Evolutionary conservation across 345 rosid species (phyloP).

Genomic region (Cochlearia excelsa): DNA sequence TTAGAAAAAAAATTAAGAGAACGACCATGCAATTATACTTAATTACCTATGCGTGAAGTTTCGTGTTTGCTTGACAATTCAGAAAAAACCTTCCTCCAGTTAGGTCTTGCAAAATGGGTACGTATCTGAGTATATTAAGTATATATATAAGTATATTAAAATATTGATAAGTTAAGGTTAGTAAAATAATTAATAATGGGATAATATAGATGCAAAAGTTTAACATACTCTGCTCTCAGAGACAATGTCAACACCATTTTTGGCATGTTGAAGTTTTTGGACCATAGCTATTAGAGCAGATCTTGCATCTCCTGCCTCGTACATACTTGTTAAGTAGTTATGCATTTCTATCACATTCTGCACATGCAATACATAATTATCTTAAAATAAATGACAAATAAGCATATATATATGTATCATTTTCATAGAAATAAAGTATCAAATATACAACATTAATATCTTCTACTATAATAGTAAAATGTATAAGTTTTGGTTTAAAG

Average conservation of each 20-base stretch:
- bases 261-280: slow-evolving; percentile 89
- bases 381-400: neutral
- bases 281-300: slow-evolving; percentile 94
- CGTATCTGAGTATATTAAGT: slow-evolving; percentile 52
- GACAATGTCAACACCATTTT: slow-evolving; percentile 86
- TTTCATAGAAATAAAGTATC: no score
- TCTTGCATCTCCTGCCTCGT: slow-evolving; percentile 97
- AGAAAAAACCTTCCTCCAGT: slow-evolving; percentile 85
- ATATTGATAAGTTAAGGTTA: no score
- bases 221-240: slow-evolving; percentile 78
- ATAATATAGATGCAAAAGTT: neutral
- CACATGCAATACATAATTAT: neutral
- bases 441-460: no score
- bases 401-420: neutral
- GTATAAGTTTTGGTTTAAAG: no score
- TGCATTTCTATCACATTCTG: slow-evolving; percentile 97
- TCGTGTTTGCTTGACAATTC: slow-evolving; percentile 55
- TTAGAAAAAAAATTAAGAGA: neutral
- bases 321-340: slow-evolving; percentile 91
- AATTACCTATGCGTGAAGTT: slow-evolving; percentile 61
- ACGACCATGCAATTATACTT: no score
- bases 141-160: neutral
- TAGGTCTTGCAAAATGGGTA: slow-evolving; percentile 94
- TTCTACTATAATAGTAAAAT: no score
- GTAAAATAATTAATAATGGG: no score